Conservation (phyloP, 352 stramenopile species). For the Achlya hypogyna region DNA sequence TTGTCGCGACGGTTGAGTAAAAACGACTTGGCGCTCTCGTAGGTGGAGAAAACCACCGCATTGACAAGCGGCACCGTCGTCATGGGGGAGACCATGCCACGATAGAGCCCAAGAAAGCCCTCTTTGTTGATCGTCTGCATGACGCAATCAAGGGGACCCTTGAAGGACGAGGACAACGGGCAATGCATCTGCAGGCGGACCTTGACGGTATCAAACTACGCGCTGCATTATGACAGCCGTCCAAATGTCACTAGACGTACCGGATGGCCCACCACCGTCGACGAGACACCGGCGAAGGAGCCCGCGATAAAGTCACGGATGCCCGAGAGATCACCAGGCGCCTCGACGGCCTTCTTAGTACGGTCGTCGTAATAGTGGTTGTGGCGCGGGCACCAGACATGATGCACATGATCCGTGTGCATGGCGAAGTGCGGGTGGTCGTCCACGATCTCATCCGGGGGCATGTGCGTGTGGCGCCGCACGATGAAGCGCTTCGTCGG, state of each 20-base stretch:
- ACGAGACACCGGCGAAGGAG: constrained; percentile 12
- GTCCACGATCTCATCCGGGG: background rate
- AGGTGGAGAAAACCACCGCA: constrained; percentile 10
- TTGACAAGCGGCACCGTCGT: constrained; percentile 15
- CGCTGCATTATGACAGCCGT: background rate
- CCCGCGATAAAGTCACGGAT: constrained; percentile 10
- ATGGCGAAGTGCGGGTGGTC: background rate
- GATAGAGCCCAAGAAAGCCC: constrained; percentile 11
- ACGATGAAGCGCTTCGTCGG: background rate
- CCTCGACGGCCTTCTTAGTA: background rate
- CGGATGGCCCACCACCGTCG: constrained; percentile 11
- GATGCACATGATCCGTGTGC: background rate
- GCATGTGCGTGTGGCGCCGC: background rate
- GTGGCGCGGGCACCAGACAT: constrained; percentile 11
- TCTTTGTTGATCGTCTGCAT: constrained; percentile 17
- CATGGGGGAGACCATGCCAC: constrained; percentile 14
- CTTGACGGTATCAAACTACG: constrained; percentile 19
- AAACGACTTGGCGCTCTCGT: constrained; percentile 12
- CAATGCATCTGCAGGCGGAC: constrained; percentile 15
- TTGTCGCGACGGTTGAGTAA: background rate
- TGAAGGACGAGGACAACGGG: constrained; percentile 4
- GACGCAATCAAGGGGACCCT: constrained; percentile 10
- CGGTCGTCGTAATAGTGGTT: constrained; percentile 17
- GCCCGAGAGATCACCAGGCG: background rate
- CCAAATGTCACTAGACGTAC: background rate